Evolutionary conservation across 2,329 filamentous ascomycete species (phyloP).

Genomic region (Nigrospora osmanthi): DNA sequence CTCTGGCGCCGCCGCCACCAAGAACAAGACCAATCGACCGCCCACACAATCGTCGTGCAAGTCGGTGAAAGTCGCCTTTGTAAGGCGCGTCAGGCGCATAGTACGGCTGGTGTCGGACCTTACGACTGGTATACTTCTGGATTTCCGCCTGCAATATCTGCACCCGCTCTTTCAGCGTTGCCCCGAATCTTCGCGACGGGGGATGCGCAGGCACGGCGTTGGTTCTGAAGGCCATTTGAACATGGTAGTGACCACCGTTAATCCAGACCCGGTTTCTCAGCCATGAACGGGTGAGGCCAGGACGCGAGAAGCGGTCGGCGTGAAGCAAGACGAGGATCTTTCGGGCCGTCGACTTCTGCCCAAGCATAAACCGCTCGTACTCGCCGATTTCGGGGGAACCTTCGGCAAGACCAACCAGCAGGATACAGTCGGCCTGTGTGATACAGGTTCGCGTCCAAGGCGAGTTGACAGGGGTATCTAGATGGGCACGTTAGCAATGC

Average conservation of each 20-base stretch:
- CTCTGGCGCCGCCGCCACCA: slow-evolving; percentile 85
- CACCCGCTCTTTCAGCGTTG: slow-evolving; percentile 82
- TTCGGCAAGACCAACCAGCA: slow-evolving; percentile 86
- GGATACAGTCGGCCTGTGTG: slow-evolving; percentile 89
- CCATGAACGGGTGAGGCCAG: slow-evolving; percentile 84
- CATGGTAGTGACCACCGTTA: slow-evolving; percentile 94
- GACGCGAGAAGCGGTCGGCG: slow-evolving; percentile 75
- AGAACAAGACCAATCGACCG: slow-evolving; percentile 92
- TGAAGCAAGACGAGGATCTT: slow-evolving; percentile 90
- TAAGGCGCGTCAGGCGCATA: slow-evolving; percentile 89
- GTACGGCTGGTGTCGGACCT: slow-evolving; percentile 77
- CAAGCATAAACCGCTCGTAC: slow-evolving; percentile 91
- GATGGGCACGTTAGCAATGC: slow-evolving; percentile 18
- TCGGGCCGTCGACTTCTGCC: slow-evolving; percentile 92
- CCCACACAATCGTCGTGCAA: slow-evolving; percentile 83
- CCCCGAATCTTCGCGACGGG: slow-evolving; percentile 70
- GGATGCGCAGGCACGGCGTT: slow-evolving; percentile 70
- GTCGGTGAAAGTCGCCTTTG: slow-evolving; percentile 93
- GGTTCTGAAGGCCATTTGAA: slow-evolving; percentile 85
- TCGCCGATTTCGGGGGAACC: slow-evolving; percentile 86
- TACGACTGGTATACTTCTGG: slow-evolving; percentile 94
- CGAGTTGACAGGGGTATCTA: slow-evolving; percentile 91
- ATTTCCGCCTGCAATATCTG: slow-evolving; percentile 95
- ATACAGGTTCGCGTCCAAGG: slow-evolving; percentile 99
- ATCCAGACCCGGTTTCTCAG: slow-evolving; percentile 92